Evolutionary conservation across 2,329 filamentous ascomycete genomes (phyloP), one percentile per base, ranked within the genome.

Genomic region (Xylariomycetidae sp.): DNA sequence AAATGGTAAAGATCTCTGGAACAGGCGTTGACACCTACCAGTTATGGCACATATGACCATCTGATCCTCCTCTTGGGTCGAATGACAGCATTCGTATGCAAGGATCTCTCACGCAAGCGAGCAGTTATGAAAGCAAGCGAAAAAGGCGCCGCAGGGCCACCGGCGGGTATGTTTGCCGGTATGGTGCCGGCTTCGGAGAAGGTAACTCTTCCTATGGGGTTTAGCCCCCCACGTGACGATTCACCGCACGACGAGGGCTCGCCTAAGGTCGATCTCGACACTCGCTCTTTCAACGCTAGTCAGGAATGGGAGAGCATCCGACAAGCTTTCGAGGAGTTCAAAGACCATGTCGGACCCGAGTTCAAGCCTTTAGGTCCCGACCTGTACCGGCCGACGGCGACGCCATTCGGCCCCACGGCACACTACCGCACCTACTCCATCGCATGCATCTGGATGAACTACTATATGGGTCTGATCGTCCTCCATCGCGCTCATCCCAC

Each of bases 21-120:
- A 9, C 10, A 10, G 16, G 6, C 15, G 39, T 56, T 61, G 31
- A 61, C 44, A 19, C 10, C n/a, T 8, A 19, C 12, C 34, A 80
- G 90, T 16, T 93, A 90, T 50, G 92, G 88, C 24, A 87, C 87
- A 1, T 87, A 85, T 45, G 92, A 98, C 54, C 87, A 95, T 55
- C 63, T 95, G 4, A 73, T 93, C 27, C 70, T 96, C 4, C 64
- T 96, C 2, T 70, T 95, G 16, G 88, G 79, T 7, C 79, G 92
- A 3, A 67, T 95, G 10, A 76, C 82, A 34, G 78, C 84, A 46
- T 96, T 95, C 56, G 74, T 82, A 2, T 76, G 80, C 1, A 79
- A 76, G 43, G 92, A 96, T 55, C 67, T 88, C 12, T 70, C 74
- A 26, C 74, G 92, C 34, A 98, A 98, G 57, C 64, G 85, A 30